phyloP scores from a whole-genome alignment of 2,329 filamentous ascomycete species.

The Sporothrix globosa region DNA sequence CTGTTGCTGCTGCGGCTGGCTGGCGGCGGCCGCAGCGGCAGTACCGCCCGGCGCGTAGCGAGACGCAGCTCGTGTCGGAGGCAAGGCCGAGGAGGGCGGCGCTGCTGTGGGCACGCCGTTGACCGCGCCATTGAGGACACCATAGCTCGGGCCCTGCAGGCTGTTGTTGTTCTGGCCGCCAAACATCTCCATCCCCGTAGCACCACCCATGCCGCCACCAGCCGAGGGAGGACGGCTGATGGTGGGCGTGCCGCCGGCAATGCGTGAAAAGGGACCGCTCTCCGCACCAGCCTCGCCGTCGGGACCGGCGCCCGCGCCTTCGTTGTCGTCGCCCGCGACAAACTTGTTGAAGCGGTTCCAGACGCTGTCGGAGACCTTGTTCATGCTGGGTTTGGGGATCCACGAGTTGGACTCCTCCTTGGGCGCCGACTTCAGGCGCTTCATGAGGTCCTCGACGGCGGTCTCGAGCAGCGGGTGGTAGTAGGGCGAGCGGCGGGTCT shows the following conservation, averaged over 20 bases:
- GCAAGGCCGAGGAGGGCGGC: slow-evolving; percentile 42
- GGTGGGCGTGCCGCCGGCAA: slow-evolving; percentile 74
- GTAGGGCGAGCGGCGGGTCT: slow-evolving; percentile 83
- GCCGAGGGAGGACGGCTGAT: slow-evolving; percentile 73
- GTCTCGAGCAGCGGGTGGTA: slow-evolving; percentile 75
- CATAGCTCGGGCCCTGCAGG: slow-evolving; percentile 41
- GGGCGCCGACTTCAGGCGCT: slow-evolving; percentile 81
- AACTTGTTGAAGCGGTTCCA: slow-evolving; percentile 96
- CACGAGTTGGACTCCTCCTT: slow-evolving; percentile 81
- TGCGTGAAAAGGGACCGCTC: slow-evolving; percentile 78
- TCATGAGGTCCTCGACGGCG: slow-evolving; percentile 79
- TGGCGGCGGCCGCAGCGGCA: no score
- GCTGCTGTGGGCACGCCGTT: neutral
- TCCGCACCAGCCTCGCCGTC: slow-evolving; percentile 61
- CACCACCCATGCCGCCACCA: slow-evolving; percentile 52
- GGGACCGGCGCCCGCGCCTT: slow-evolving; percentile 60
- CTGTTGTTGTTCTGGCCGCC: slow-evolving; percentile 50
- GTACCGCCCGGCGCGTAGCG: slow-evolving; percentile 53
- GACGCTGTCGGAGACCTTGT: slow-evolving; percentile 88
- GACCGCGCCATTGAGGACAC: slow-evolving; percentile 41
- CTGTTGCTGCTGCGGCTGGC: neutral
- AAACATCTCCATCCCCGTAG: slow-evolving; percentile 73
- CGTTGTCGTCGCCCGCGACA: slow-evolving; percentile 85
- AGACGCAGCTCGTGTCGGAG: slow-evolving; percentile 53
- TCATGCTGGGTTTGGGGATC: slow-evolving; percentile 94